These are phyloP conservation scores for Suillus spraguei DNA, from an alignment of 768 basidiomycete species.

Conservation along the genomic window DNA sequence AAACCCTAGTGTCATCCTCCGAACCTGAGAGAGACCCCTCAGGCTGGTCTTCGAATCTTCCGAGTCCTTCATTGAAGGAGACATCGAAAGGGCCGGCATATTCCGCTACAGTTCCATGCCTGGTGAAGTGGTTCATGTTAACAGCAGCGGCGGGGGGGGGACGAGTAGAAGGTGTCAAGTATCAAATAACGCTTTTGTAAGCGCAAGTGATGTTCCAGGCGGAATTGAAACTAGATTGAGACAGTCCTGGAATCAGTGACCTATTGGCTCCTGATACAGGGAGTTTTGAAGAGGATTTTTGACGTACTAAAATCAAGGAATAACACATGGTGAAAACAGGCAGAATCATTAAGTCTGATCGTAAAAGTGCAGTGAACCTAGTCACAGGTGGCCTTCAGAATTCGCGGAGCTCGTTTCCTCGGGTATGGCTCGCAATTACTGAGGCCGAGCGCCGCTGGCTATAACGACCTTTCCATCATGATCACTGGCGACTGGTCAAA, in stretches of 20 bases:
- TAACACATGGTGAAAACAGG: constrained; percentile 36
- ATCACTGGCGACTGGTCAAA: constrained; percentile 32
- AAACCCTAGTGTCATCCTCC: constrained; percentile 51
- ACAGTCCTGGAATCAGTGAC: constrained; percentile 20
- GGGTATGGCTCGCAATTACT: constrained; percentile 28
- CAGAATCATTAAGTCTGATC: constrained; percentile 36
- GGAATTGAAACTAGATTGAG: constrained; percentile 31
- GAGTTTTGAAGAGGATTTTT: constrained; percentile 30
- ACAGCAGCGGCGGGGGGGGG: constrained; percentile 10
- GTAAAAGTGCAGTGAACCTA: constrained; percentile 27
- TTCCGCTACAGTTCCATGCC: constrained; percentile 31
- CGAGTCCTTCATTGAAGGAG: constrained; percentile 19
- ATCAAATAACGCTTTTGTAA: constrained; percentile 17
- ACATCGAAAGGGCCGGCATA: constrained; percentile 28
- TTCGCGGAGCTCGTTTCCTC: constrained; percentile 38
- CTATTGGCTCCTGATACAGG: constrained; percentile 21
- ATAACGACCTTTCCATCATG: constrained; percentile 41
- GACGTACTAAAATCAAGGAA: constrained; percentile 27
- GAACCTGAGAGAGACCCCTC: constrained; percentile 58
- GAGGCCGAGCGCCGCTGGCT: constrained; percentile 34
- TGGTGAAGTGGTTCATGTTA: constrained; percentile 33
- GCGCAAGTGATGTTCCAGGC: constrained; percentile 30
- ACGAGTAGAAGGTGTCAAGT: constrained; percentile 18
- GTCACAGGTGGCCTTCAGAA: constrained; percentile 20
- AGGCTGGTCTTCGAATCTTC: constrained; percentile 46